Evolutionary conservation across 371 early-diverging fungal genomes (phyloP), one percentile per base, ranked within the genome.

Genomic region (Rhizopus sp.): DNA sequence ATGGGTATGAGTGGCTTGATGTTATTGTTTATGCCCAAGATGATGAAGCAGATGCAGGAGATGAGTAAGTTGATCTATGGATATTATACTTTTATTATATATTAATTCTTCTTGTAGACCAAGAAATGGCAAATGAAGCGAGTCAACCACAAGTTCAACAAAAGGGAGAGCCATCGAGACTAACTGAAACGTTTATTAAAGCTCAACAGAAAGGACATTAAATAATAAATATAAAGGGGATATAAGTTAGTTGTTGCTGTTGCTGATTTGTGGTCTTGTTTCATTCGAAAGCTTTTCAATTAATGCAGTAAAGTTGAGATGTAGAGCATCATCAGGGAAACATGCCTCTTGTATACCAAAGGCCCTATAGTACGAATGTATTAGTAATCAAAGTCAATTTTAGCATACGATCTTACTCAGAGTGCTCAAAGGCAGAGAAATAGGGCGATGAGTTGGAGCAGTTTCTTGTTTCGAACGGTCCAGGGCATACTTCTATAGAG

Each of bases 11-110:
- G 75, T 59, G 77, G 50, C 9, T 23, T 77, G 33, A 73, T 75
- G 72, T 61, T 80, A 60, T 55, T 80, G 41, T 72, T 70, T 52
- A 59, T 80, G 70, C 80, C 80, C 35, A 80, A 68, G 48, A 69
- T 80, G 69, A 67, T 80, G 68, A 63, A 68, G 10, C 56, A 35
- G 6, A 34, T 62, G 9, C 38, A 66, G 40, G 49, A 73, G 23
- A 66, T 78, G 66, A 71, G 77, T 77, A 69, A 52, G 63, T 50
- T 51, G 0, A 37, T 8, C 29, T 8, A 8, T 48, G 23, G n/a
- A 35, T 9, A 38, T 17, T 38, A 13, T 31, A 15, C 39, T 52
- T 51, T 50, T 35, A 7, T 29, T 35, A 32, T 5, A 8, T 10
- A 13, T 40, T 40, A 40, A 31, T 15, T 8, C 35, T 15, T 16